A percentile compares a stretch with the other conserved stretches of the same genome.
These are phyloP conservation scores for Polygonum aviculare DNA, from an alignment of 148 eudicot genomes.

Conservation along the genomic window DNA sequence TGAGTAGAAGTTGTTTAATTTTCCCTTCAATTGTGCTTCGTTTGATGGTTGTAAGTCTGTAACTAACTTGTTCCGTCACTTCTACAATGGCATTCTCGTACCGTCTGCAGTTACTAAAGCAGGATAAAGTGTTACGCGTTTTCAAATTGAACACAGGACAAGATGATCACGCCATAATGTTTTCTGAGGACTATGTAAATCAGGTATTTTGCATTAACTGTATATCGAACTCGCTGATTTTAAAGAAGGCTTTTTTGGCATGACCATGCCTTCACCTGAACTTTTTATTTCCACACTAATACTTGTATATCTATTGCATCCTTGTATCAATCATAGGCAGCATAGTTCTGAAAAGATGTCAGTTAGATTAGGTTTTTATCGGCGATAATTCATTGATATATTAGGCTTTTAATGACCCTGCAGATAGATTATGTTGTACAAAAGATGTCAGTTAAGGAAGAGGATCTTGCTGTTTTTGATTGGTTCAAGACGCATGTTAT, in stretches of 20 bases:
- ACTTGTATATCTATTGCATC: background rate
- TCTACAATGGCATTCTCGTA: background rate
- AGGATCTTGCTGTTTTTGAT: conserved; percentile 51
- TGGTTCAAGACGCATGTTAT: conserved; percentile 82
- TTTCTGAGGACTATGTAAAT: conserved; percentile 68
- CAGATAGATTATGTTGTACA: conserved; percentile 56
- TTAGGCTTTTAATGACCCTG: conserved; percentile 5
- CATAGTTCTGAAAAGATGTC: background rate
- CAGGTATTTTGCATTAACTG: conserved; percentile 38
- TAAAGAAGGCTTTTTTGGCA: background rate
- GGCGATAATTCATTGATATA: background rate
- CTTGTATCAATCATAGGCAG: background rate
- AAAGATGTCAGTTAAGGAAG: conserved; percentile 48
- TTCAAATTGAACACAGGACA: conserved; percentile 92
- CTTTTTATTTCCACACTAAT: background rate
- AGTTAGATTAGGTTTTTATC: background rate
- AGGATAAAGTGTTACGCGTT: conserved; percentile 63
- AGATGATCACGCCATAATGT: conserved; percentile 97
- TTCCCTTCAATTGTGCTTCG: background rate
- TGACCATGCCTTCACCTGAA: background rate
- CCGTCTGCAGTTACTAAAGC: conserved; percentile 52
- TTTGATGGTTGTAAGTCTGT: background rate
- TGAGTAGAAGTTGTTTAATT: background rate
- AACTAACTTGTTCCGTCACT: background rate
- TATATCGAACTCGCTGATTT: background rate